Base-by-base conservation (phyloP, 1,139 yeast species). In the Pichia sp. region DNA sequence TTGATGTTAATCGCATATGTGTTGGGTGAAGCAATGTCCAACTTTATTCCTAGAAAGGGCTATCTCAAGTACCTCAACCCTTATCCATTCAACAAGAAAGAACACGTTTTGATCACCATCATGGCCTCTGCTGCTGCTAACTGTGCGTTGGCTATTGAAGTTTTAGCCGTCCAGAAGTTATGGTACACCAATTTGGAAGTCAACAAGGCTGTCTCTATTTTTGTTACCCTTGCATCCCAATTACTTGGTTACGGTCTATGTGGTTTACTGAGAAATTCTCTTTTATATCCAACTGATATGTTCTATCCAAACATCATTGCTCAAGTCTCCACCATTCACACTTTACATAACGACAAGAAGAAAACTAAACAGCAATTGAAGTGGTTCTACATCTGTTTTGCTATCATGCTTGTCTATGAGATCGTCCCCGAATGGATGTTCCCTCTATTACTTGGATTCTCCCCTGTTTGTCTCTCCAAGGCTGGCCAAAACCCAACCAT, bases 81-180 rank as follows among this genome's bases (percentile, higher is more conserved):
- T 1, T 79, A 80, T 28, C 77, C 77, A 13, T 77, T 75, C 62
- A 71, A 72, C 48, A 61, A 69, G 47, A 76, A 77, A 55, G 84
- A 77, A 53, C 83, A 77, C 50, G 67, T 78, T 10, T 59, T 72
- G 19, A 61, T 74, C 35, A 70, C 77, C 12, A 71, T 74, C 42
- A 72, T 73, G 66, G 64, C 61, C 13, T 54, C 61, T 11, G 50
- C 60, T 44, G 77, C 79, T 43, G 67, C 79, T 24, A 49, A 61
- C 7, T 58, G 62, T 24, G 77, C 79, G 27, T 70, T 73, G 48
- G 77, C 77, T 20, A 72, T 76, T 41, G 76, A 73, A 50, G 72
- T 74, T 37, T 62, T 74, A 43, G 65, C 72, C 44, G 77, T 76
- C 5, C 77, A 72, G 52, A 72, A 67, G 46, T 60, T 58, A 31